Conservation (phyloP, 139 green algal genomes). For the Volvox reticuliferus region DNA sequence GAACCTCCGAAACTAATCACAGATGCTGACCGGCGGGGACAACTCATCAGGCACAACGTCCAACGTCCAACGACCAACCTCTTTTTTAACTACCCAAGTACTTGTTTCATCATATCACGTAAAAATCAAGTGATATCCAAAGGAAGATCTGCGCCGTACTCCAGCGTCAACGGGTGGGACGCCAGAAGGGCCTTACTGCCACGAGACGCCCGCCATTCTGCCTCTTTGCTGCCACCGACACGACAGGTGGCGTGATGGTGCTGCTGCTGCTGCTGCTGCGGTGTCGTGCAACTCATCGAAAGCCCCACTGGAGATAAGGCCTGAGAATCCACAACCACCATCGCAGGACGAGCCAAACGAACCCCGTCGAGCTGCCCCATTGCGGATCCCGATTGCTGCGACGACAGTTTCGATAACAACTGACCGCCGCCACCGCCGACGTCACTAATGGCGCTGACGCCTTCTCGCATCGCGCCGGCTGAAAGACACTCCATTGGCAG, state of each 20-base stretch:
- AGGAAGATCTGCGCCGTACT: too few species aligned
- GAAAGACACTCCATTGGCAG: background rate
- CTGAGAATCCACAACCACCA: slow-evolving; percentile 4
- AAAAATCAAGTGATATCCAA: too few species aligned
- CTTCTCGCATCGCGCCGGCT: background rate
- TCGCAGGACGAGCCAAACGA: background rate
- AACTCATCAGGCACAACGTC: too few species aligned
- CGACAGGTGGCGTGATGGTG: background rate
- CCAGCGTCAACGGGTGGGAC: background rate
- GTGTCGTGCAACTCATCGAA: background rate
- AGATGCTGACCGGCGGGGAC: too few species aligned
- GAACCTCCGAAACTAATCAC: too few species aligned
- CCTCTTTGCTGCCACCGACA: background rate
- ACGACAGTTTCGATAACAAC: too few species aligned
- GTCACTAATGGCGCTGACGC: background rate
- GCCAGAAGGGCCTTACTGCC: background rate
- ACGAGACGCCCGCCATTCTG: background rate
- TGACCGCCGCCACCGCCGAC: background rate
- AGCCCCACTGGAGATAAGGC: background rate
- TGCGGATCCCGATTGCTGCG: background rate
- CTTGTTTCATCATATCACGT: too few species aligned
- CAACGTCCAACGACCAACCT: too few species aligned
- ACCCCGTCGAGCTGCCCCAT: background rate
- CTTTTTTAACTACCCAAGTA: too few species aligned
- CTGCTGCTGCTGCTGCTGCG: background rate